phyloP scores from a whole-genome alignment of 176 grass and related monocot genomes.

The Oryza meyeriana region DNA sequence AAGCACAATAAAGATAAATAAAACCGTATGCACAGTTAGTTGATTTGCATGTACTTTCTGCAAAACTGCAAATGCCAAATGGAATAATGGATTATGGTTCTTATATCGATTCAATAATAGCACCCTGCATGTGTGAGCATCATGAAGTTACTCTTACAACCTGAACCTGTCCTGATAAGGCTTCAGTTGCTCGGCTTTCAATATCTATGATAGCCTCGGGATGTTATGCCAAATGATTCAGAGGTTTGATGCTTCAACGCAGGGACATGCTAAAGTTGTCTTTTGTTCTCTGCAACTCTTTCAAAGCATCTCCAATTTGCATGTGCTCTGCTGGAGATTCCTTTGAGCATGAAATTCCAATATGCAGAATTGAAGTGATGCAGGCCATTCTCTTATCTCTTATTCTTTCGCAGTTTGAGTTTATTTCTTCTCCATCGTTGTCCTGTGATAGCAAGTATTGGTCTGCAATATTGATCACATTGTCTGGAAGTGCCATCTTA shows the following conservation, averaged over 20 bases:
- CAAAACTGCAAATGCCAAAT: neutral
- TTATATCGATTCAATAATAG: neutral
- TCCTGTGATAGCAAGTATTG: neutral
- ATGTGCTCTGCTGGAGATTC: neutral
- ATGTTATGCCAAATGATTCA: neutral
- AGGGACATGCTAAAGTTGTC: neutral
- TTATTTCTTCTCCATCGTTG: neutral
- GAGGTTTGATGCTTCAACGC: neutral
- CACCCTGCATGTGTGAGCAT: neutral
- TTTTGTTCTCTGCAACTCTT: conserved; percentile 18
- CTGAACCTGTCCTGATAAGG: neutral
- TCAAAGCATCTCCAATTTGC: conserved; percentile 26
- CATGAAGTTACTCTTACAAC: no score
- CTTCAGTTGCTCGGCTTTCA: neutral
- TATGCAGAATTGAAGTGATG: neutral
- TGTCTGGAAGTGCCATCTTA: conserved; percentile 22
- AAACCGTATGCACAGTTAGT: neutral
- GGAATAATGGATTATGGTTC: neutral
- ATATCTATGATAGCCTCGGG: neutral
- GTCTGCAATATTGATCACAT: neutral
- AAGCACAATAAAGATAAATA: neutral
- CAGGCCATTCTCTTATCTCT: neutral
- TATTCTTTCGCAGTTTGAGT: neutral
- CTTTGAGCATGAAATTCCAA: conserved; percentile 8
- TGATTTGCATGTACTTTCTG: neutral